phyloP scores from a whole-genome alignment of 768 basidiomycete genomes.

The Tylopilus sp. region DNA sequence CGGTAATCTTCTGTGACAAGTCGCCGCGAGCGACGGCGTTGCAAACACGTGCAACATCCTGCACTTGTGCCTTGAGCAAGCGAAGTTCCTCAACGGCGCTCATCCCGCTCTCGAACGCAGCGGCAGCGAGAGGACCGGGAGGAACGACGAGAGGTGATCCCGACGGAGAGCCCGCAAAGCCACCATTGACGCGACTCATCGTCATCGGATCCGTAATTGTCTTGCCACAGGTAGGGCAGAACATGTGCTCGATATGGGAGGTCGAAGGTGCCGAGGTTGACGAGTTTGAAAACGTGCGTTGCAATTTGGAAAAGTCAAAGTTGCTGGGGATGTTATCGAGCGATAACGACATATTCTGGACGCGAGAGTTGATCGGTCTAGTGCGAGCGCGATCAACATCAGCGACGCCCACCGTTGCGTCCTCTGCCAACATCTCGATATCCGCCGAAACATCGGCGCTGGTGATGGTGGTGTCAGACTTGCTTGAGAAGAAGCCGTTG shows the following conservation, averaged over 20 bases:
- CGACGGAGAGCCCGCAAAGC: constrained; percentile 27
- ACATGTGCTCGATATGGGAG: constrained; percentile 37
- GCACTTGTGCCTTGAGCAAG: constrained; percentile 80
- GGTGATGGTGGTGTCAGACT: constrained; percentile 19
- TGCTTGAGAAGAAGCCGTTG: constrained; percentile 23
- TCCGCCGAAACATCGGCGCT: constrained; percentile 15
- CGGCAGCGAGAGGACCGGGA: constrained; percentile 53
- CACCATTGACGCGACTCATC: constrained; percentile 28
- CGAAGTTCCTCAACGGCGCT: constrained; percentile 75
- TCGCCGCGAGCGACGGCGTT: constrained; percentile 78
- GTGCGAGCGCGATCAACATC: constrained; percentile 19
- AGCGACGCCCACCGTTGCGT: constrained; percentile 24
- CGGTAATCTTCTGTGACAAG: constrained; percentile 74
- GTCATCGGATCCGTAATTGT: constrained; percentile 42
- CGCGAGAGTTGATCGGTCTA: constrained; percentile 29
- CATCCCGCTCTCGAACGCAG: constrained; percentile 58
- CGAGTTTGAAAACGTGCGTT: constrained; percentile 30
- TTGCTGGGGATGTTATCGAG: constrained; percentile 46
- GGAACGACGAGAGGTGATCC: constrained; percentile 46
- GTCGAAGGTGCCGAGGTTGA: constrained; percentile 46
- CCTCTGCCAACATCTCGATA: constrained; percentile 30
- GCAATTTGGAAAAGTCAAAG: constrained; percentile 35
- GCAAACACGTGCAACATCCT: constrained; percentile 77
- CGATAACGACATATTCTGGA: constrained; percentile 47
- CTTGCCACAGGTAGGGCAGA: constrained; percentile 58